These are phyloP conservation scores for Sporothrix humicola DNA, from an alignment of 2,329 filamentous ascomycete species.

Conservation along the genomic window DNA sequence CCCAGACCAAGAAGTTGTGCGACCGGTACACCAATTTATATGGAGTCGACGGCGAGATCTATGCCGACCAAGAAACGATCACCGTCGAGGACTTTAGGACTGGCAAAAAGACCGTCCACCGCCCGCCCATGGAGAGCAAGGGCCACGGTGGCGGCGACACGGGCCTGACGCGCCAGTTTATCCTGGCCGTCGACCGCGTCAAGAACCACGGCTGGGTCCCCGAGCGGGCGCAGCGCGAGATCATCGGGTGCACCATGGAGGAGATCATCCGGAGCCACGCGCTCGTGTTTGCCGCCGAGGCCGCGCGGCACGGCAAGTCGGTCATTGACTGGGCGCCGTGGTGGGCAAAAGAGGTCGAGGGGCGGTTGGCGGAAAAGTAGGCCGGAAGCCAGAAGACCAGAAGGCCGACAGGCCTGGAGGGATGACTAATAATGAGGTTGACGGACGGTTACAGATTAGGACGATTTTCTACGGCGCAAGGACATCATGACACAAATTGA, in stretches of 20 bases:
- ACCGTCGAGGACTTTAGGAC: constrained; percentile 74
- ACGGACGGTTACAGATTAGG: too few relatives aligned
- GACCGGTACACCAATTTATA: constrained; percentile 85
- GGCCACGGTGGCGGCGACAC: constrained; percentile 78
- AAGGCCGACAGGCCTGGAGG: not conserved
- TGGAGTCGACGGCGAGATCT: constrained; percentile 83
- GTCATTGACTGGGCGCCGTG: constrained; percentile 77
- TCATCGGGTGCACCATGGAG: constrained; percentile 82
- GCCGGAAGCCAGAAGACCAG: too few relatives aligned
- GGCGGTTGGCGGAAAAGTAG: not conserved
- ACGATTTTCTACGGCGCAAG: not conserved
- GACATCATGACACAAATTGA: not conserved
- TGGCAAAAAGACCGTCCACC: constrained; percentile 59
- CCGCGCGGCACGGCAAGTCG: constrained; percentile 71
- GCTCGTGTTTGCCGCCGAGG: constrained; percentile 91
- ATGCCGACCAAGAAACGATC: constrained; percentile 81
- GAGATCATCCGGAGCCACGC: constrained; percentile 90
- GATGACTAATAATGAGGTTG: too few relatives aligned
- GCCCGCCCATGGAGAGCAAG: constrained; percentile 64
- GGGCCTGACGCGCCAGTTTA: constrained; percentile 80
- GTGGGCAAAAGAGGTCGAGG: constrained; percentile 67
- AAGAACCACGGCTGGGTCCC: constrained; percentile 72
- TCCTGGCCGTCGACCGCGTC: constrained; percentile 79
- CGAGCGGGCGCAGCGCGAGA: constrained; percentile 72
- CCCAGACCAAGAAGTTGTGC: constrained; percentile 85